Conservation (phyloP, 2,329 filamentous ascomycete species). For the Cladophialophora psammophila region DNA sequence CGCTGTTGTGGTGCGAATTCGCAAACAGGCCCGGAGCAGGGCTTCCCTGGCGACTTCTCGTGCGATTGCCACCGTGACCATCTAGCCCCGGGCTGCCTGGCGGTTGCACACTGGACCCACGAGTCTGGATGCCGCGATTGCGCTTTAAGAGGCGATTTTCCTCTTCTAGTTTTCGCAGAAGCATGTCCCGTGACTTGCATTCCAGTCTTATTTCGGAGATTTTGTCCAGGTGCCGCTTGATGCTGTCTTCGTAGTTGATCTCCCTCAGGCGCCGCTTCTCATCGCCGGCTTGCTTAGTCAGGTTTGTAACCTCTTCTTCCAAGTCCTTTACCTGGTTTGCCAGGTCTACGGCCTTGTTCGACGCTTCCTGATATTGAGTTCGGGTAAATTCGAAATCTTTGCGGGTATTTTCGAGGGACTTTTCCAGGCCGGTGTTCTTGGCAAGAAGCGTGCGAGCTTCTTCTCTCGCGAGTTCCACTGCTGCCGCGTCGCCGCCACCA, state of each 20-base stretch:
- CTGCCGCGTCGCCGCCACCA: slow-evolving; percentile 47
- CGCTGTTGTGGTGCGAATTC: slow-evolving; percentile 16
- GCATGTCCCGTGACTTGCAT: slow-evolving; percentile 47
- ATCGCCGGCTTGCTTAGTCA: slow-evolving; percentile 48
- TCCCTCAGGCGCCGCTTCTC: slow-evolving; percentile 50
- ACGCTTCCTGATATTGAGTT: slow-evolving; percentile 57
- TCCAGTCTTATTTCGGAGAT: slow-evolving; percentile 50
- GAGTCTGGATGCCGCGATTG: slow-evolving; percentile 41
- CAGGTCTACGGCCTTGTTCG: slow-evolving; percentile 52
- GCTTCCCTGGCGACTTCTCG: slow-evolving; percentile 39
- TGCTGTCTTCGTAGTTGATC: slow-evolving; percentile 47
- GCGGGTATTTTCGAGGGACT: slow-evolving; percentile 51
- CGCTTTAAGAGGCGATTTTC: slow-evolving; percentile 54
- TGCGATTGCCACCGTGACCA: slow-evolving; percentile 22
- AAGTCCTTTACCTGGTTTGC: slow-evolving; percentile 49
- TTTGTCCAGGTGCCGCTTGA: slow-evolving; percentile 47
- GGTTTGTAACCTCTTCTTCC: slow-evolving; percentile 47
- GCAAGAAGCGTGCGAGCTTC: slow-evolving; percentile 41
- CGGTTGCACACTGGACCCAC: slow-evolving; percentile 42
- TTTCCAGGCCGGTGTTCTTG: slow-evolving; percentile 46
- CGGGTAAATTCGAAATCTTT: slow-evolving; percentile 56
- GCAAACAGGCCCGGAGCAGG: slow-evolving; percentile 34
- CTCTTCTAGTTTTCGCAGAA: slow-evolving; percentile 54
- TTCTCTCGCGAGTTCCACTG: slow-evolving; percentile 51
- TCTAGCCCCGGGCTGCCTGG: slow-evolving; percentile 38